These are phyloP conservation scores for Plectranthus barbatus DNA, from an alignment of 257 asterid species.

Conservation along the genomic window DNA sequence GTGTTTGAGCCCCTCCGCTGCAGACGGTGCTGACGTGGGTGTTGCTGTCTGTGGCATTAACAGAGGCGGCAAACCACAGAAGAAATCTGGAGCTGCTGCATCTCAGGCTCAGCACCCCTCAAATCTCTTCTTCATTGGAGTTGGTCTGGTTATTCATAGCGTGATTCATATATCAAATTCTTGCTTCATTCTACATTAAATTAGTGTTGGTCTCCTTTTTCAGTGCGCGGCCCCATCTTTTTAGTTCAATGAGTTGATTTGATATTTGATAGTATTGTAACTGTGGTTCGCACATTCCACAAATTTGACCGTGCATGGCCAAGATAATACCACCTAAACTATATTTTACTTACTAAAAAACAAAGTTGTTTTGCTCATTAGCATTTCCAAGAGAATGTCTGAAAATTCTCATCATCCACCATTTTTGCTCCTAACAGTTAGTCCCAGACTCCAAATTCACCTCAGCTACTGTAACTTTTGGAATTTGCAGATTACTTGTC, in stretches of 20 bases:
- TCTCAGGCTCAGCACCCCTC: neutral
- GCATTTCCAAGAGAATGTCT: slow-evolving; percentile 19
- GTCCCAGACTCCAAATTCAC: slow-evolving; percentile 8
- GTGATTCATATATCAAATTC: neutral
- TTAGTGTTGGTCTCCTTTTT: neutral
- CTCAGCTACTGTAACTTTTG: slow-evolving; percentile 9
- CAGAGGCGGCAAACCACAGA: slow-evolving; percentile 32
- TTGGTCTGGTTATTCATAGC: neutral
- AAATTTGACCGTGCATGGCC: too few species aligned
- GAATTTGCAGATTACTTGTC: slow-evolving; percentile 24
- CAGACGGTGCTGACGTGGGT: slow-evolving; percentile 13
- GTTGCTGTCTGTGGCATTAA: slow-evolving; percentile 49
- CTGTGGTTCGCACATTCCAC: too few species aligned
- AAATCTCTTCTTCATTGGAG: slow-evolving; percentile 5
- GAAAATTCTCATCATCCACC: slow-evolving; percentile 17
- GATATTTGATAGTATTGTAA: neutral
- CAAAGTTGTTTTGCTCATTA: neutral
- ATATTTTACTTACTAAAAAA: neutral
- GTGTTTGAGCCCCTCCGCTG: slow-evolving; percentile 44
- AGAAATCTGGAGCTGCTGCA: slow-evolving; percentile 40
- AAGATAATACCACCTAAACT: too few species aligned
- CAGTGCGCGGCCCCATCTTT: too few species aligned
- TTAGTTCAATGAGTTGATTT: slow-evolving; percentile 10
- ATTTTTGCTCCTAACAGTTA: slow-evolving; percentile 13
- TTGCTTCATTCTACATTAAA: neutral